Conservation (phyloP, 2,329 filamentous ascomycete genomes). For the Nothopassalora personata region DNA sequence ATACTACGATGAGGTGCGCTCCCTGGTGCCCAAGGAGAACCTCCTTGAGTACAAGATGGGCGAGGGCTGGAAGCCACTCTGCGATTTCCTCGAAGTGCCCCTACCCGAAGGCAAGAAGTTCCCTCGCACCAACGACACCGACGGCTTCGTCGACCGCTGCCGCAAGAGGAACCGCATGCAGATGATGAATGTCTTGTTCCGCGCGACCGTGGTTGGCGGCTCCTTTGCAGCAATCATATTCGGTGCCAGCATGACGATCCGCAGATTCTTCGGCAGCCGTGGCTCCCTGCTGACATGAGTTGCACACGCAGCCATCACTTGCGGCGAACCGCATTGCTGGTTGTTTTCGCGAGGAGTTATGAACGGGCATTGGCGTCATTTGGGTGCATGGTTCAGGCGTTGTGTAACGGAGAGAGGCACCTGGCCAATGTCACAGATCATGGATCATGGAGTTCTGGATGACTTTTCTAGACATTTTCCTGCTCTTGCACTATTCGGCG, state of each 20-base stretch:
- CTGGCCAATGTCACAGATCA: background rate
- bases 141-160: conserved; percentile 52
- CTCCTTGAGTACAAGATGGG: conserved; percentile 51
- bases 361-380: conserved; percentile 3
- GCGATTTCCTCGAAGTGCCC: conserved; percentile 51
- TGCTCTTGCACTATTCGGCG: background rate
- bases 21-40: conserved; percentile 44
- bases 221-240: conserved; percentile 42
- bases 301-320: background rate
- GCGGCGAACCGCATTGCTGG: background rate
- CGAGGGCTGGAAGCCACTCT: conserved; percentile 51
- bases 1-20: conserved; percentile 51
- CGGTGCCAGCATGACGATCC: conserved; percentile 32
- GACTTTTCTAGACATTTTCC: background rate
- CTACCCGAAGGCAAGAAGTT: conserved; percentile 46
- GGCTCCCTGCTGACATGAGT: conserved; percentile 14
- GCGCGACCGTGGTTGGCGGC: conserved; percentile 47
- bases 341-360: conserved; percentile 3
- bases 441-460: background rate
- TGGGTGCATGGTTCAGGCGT: conserved; percentile 1
- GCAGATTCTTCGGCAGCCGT: conserved; percentile 30
- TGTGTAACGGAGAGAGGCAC: background rate
- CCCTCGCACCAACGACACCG: conserved; percentile 50
- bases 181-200: conserved; percentile 51
- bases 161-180: conserved; percentile 50